Conservation (phyloP, 2,329 filamentous ascomycete species). For the Trichoderma brevicompactum region DNA sequence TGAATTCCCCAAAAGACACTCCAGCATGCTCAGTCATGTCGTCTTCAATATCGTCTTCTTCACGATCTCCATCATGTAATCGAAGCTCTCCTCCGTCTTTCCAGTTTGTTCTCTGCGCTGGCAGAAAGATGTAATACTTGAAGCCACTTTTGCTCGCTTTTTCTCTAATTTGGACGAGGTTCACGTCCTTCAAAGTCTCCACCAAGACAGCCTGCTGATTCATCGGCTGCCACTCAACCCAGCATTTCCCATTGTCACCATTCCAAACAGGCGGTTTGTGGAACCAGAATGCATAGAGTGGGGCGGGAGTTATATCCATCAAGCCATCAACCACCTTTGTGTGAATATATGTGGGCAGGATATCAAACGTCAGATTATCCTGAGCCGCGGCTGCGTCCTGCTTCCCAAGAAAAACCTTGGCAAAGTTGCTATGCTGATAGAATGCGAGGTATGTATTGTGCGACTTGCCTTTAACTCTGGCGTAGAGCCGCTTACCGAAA, state of each 20-base stretch:
- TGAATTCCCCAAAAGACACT: slow-evolving; percentile 16
- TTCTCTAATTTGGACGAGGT: neutral
- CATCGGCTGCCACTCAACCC: slow-evolving; percentile 23
- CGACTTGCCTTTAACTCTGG: neutral
- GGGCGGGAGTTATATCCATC: neutral
- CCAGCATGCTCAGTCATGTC: slow-evolving; percentile 13
- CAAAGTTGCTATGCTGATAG: neutral
- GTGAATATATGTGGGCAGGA: neutral
- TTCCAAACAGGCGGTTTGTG: neutral
- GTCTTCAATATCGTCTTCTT: slow-evolving; percentile 8
- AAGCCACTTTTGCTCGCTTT: neutral
- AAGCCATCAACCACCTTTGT: too few species aligned
- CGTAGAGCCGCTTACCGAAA: slow-evolving; percentile 7
- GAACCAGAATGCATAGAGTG: slow-evolving; percentile 16
- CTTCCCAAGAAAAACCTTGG: slow-evolving; percentile 14
- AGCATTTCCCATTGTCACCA: neutral
- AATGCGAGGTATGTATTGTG: slow-evolving; percentile 22
- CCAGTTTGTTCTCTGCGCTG: neutral
- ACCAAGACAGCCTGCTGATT: slow-evolving; percentile 1
- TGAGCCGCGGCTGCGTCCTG: neutral
- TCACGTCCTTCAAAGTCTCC: neutral
- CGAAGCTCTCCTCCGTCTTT: neutral
- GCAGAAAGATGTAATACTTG: neutral
- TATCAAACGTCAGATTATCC: slow-evolving; percentile 18
- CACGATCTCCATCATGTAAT: slow-evolving; percentile 1